These are phyloP conservation scores for Paecilomyces sp. DNA, from an alignment of 2,329 filamentous ascomycete species.

Conservation along the genomic window DNA sequence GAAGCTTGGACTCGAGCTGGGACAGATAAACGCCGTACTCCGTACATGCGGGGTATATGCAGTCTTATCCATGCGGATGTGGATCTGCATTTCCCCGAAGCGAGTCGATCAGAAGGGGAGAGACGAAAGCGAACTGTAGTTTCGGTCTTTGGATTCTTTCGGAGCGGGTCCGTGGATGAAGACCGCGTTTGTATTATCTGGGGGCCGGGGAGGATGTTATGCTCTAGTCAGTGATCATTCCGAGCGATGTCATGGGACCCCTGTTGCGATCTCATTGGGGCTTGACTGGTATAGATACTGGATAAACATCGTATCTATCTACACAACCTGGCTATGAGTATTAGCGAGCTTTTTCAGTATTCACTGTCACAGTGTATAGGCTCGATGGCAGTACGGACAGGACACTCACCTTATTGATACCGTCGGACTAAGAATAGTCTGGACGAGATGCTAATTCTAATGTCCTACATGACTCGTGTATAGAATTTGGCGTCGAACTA, in stretches of 20 bases:
- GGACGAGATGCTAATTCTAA: neutral
- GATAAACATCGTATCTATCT: neutral
- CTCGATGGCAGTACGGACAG: neutral
- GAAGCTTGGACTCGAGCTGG: neutral
- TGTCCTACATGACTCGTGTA: neutral
- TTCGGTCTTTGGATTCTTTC: neutral
- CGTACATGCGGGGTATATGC: neutral
- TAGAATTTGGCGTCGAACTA: neutral
- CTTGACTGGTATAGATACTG: neutral
- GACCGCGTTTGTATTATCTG: neutral
- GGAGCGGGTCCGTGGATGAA: neutral
- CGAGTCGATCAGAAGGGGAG: neutral
- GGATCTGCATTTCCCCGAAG: neutral
- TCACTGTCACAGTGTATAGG: neutral
- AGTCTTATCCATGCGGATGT: neutral
- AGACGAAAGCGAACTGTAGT: neutral
- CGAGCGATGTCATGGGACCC: neutral
- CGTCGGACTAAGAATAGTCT: neutral
- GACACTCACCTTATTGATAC: neutral
- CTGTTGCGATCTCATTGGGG: neutral
- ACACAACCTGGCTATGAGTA: neutral
- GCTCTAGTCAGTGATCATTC: neutral
- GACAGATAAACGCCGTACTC: neutral
- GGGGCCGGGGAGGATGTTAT: neutral
- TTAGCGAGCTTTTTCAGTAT: neutral